Evolutionary conservation across 1,284 basidiomycete genomes (phyloP), one percentile per base, ranked within the genome.

Genomic region (Puccinia triticina): DNA sequence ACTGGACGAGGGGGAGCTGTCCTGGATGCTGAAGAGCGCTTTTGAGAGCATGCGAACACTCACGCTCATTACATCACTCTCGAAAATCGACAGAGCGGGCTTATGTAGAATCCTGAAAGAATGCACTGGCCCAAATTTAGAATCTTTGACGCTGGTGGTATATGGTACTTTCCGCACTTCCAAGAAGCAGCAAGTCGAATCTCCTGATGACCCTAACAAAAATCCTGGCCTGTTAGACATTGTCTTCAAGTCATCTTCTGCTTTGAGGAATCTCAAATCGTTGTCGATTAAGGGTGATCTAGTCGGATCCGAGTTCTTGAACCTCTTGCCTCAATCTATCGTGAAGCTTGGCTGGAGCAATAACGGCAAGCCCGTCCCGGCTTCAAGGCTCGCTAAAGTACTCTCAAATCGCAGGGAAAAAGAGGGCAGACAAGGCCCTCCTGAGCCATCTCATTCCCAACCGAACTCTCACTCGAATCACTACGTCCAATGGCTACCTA

Each of bases 311-410:
- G 14, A 16, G 3, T 43, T 74, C 5, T 74, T 74, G 7, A n/a
- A 50, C 23, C 32, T 14, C 10, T 37, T 74, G 10, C 72, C 72
- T n/a, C 21, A 74, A 5, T 74, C 72, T 29, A 40, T 74, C 53
- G 48, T 74, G 8, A 74, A n/a, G 5, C 46, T 74, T 0, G 18
- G 16, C 14, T 53, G 43, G 72, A 46, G 53, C 3, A 7, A 23
- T 29, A n/a, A 11, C 23, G 21, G 14, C 26, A 10, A 53, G 14
- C 46, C 4, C 8, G 37, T 23, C 48, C 5, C 72, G 18, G 16
- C 46, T n/a, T n/a, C n/a, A n/a, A n/a, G n/a, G 16, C 48, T 74
- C 29, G 23, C 23, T n/a, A 12, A 53, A 7, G 18, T 43, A 0
- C 46, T 74, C 14, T n/a, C 43, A 14, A n/a, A n/a, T n/a, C 21